A percentile compares a stretch with the other conserved stretches of the same genome.
phyloP scores from a whole-genome alignment of 1,139 yeast genomes.

The Geotrichum restrictum region DNA sequence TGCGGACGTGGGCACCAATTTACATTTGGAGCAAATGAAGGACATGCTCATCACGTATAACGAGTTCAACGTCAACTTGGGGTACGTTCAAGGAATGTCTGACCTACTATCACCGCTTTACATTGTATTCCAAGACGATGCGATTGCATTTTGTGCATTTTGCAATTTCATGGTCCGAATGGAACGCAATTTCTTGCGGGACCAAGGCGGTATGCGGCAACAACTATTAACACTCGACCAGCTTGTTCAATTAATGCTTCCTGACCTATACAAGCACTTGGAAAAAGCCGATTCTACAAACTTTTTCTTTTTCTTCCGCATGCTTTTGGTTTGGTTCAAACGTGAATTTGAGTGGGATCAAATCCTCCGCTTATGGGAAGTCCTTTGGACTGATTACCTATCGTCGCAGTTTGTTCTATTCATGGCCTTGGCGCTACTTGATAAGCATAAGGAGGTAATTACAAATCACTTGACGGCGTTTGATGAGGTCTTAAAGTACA shows the following conservation, averaged over 20 bases:
- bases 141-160: conserved; percentile 84
- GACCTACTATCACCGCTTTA: conserved; percentile 87
- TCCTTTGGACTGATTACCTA: conserved; percentile 81
- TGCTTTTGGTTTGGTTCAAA: conserved; percentile 93
- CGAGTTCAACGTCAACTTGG: conserved; percentile 75
- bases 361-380: conserved; percentile 81
- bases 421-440: conserved; percentile 79
- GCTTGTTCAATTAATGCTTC: conserved; percentile 82
- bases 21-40: conserved; percentile 67
- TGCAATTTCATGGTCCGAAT: conserved; percentile 84
- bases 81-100: conserved; percentile 98
- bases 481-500: conserved; percentile 87
- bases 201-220: conserved; percentile 86
- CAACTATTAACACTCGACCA: conserved; percentile 83
- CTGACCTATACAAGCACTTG: conserved; percentile 74
- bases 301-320: conserved; percentile 87
- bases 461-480: conserved; percentile 68
- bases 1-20: conserved; percentile 53
- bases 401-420: conserved; percentile 84
- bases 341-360: conserved; percentile 84
- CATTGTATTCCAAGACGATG: conserved; percentile 71
- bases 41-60: conserved; percentile 83
- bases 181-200: conserved; percentile 90
- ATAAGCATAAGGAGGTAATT: conserved; percentile 78
- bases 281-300: conserved; percentile 85